These are phyloP conservation scores for Chalaropsis ovoidea DNA, from an alignment of 2,329 filamentous ascomycete species.

Conservation along the genomic window DNA sequence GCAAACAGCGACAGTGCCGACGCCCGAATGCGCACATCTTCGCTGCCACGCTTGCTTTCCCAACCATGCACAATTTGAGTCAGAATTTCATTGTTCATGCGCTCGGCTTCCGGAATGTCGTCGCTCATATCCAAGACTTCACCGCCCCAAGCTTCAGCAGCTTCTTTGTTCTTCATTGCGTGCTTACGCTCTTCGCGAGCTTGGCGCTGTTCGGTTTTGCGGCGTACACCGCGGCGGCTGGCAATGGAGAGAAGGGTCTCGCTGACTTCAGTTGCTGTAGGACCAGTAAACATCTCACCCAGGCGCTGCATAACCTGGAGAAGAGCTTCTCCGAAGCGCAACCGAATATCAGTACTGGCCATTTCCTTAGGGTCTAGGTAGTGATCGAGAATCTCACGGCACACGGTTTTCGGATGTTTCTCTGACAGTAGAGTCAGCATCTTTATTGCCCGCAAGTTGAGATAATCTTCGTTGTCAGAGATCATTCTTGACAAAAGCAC, in stretches of 20 bases:
- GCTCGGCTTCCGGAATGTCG: constrained; percentile 37
- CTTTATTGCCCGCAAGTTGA: constrained; percentile 58
- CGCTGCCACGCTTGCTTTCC: constrained; percentile 54
- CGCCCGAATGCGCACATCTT: constrained; percentile 59
- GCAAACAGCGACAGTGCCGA: constrained; percentile 59
- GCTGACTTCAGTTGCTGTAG: constrained; percentile 42
- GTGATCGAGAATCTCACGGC: constrained; percentile 53
- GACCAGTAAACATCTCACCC: constrained; percentile 46
- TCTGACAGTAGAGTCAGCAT: constrained; percentile 52
- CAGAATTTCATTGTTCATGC: constrained; percentile 41
- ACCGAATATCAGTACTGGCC: constrained; percentile 50
- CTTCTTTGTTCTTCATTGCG: constrained; percentile 41
- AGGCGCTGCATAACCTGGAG: constrained; percentile 54
- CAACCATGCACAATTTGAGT: constrained; percentile 55
- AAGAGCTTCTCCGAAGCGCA: constrained; percentile 59
- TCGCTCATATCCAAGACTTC: constrained; percentile 42
- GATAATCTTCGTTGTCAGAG: constrained; percentile 58
- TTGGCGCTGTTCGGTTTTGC: constrained; percentile 50
- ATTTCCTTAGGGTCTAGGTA: constrained; percentile 56
- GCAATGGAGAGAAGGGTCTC: constrained; percentile 54
- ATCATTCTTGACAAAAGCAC: constrained; percentile 55
- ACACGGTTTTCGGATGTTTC: constrained; percentile 52
- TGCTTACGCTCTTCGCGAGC: constrained; percentile 41
- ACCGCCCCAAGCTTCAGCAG: constrained; percentile 46
- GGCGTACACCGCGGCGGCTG: constrained; percentile 51